A percentile compares a stretch with the other conserved stretches of the same genome.
Evolutionary conservation across 73 alveolate genomes (phyloP).

Genomic region (Paramecium pentaurelia): DNA sequence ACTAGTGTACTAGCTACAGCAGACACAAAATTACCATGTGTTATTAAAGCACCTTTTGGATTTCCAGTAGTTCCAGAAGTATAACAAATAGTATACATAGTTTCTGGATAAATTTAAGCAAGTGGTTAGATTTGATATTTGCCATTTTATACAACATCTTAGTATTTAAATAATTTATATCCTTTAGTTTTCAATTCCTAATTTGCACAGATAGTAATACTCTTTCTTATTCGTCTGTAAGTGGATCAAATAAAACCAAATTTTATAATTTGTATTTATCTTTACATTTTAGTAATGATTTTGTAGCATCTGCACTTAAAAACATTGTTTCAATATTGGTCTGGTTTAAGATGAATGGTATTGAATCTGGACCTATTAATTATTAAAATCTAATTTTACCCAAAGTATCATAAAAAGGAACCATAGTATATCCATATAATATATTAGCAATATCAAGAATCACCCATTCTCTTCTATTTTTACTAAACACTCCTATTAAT

Average conservation of each 20-base stretch:
- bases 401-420: slow-evolving; percentile 75
- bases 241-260: slow-evolving; percentile 26
- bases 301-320: slow-evolving; percentile 21
- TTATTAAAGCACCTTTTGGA: slow-evolving; percentile 96
- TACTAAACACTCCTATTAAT: slow-evolving; percentile 77
- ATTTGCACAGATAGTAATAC: background rate
- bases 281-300: background rate
- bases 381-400: background rate
- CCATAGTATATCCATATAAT: slow-evolving; percentile 66
- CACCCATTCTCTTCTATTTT: slow-evolving; percentile 83
- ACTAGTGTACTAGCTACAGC: slow-evolving; percentile 61
- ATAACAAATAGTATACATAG: slow-evolving; percentile 85
- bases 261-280: slow-evolving; percentile 9
- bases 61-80: slow-evolving; percentile 98
- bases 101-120: slow-evolving; percentile 51
- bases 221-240: background rate
- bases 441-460: slow-evolving; percentile 72
- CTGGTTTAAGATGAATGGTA: slow-evolving; percentile 32
- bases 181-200: slow-evolving; percentile 23
- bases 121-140: background rate
- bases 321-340: slow-evolving; percentile 49
- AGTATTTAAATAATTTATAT: background rate
- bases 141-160: slow-evolving; percentile 20
- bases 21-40: slow-evolving; percentile 71
- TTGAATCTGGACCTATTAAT: slow-evolving; percentile 47